A percentile compares a stretch with the other conserved stretches of the same genome.
phyloP scores from a whole-genome alignment of 1,284 basidiomycete species.

The Bondarzewia mesenterica region DNA sequence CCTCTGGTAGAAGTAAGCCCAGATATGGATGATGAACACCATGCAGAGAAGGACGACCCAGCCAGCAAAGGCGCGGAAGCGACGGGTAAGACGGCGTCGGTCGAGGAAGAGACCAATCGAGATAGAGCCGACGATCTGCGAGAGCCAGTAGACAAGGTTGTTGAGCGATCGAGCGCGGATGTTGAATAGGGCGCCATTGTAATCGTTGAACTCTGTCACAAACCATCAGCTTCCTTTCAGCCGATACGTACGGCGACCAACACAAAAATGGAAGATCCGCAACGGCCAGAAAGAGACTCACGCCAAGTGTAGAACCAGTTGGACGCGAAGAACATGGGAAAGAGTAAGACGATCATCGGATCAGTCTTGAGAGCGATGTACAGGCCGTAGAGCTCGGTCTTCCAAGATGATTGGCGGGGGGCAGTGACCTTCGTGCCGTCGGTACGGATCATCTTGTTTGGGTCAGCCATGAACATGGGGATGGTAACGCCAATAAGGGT shows the following conservation, averaged over 20 bases:
- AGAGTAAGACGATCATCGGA: constrained; percentile 40
- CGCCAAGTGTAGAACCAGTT: constrained; percentile 79
- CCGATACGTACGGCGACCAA: too few species aligned
- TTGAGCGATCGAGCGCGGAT: constrained; percentile 61
- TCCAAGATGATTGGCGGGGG: constrained; percentile 64
- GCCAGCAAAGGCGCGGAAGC: constrained; percentile 54
- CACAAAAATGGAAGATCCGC: too few species aligned
- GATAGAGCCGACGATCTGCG: constrained; percentile 59
- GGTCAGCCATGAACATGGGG: constrained; percentile 62
- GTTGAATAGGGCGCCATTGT: constrained; percentile 57
- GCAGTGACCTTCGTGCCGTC: constrained; percentile 64
- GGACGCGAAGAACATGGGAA: constrained; percentile 51
- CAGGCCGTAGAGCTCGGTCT: constrained; percentile 42
- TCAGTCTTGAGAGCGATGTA: constrained; percentile 39
- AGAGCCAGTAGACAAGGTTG: constrained; percentile 61
- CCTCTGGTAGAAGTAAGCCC: constrained; percentile 67
- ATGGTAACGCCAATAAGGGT: constrained; percentile 58
- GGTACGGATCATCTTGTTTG: constrained; percentile 57
- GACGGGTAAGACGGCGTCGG: constrained; percentile 40
- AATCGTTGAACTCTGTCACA: constrained; percentile 60
- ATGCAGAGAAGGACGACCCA: constrained; percentile 52
- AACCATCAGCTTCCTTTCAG: too few species aligned
- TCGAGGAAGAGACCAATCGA: constrained; percentile 60
- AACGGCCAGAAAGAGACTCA: constrained; percentile 28
- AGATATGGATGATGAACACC: constrained; percentile 59